A percentile compares a stretch with the other conserved stretches of the same genome.
Conservation (phyloP, 1,139 yeast genomes). For the Casaregolazyma lundiana region DNA sequence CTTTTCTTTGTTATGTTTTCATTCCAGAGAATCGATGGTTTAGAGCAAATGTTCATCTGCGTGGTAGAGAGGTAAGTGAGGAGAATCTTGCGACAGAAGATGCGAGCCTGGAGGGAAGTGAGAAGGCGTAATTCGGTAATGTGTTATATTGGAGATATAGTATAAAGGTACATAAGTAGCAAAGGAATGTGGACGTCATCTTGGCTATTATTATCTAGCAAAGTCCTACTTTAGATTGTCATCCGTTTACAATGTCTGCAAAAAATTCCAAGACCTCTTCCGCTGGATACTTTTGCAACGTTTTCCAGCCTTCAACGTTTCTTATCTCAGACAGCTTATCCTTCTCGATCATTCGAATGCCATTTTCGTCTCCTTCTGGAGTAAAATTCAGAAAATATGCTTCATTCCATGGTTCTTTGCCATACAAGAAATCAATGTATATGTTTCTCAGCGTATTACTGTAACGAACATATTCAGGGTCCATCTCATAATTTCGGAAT, state of each 20-base stretch:
- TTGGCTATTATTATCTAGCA: no score
- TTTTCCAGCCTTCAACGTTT: background rate
- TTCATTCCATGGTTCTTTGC: slow-evolving; percentile 6
- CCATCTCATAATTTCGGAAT: slow-evolving; percentile 6
- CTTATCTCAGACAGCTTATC: background rate
- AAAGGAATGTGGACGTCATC: no score
- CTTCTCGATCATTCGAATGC: background rate
- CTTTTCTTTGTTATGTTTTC: slow-evolving; percentile 50
- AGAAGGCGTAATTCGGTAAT: slow-evolving; percentile 1
- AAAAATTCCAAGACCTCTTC: background rate
- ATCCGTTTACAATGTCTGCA: background rate
- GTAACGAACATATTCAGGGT: background rate
- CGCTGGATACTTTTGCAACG: background rate
- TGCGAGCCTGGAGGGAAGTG: background rate
- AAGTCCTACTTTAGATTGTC: background rate
- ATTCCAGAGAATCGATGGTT: slow-evolving; percentile 27
- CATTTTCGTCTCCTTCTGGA: background rate
- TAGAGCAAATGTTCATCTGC: background rate
- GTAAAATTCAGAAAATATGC: background rate
- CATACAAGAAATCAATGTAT: slow-evolving; percentile 2
- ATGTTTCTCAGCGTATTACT: slow-evolving; percentile 2
- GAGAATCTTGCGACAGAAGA: background rate
- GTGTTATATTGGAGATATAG: no score
- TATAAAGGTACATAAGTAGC: no score
- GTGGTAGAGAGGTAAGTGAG: background rate